A percentile compares a stretch with the other conserved stretches of the same genome.
Evolutionary conservation across 345 rosid genomes (phyloP).

Genomic region (Boechera divaricarpa): DNA sequence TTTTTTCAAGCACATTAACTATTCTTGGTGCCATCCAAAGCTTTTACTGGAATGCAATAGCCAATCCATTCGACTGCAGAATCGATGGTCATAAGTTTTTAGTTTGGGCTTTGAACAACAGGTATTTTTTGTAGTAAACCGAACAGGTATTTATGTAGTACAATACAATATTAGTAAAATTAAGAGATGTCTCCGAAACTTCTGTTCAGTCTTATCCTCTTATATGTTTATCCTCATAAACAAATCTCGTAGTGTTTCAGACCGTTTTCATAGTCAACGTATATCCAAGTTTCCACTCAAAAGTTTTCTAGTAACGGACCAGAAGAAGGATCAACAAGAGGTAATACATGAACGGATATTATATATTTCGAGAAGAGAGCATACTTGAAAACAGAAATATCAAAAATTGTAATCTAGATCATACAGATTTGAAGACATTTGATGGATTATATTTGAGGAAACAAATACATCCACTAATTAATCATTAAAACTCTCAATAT

Average conservation of each 20-base stretch:
- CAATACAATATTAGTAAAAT: not conserved
- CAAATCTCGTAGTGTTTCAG: not conserved
- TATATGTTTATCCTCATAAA: not conserved
- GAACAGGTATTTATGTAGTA: not conserved
- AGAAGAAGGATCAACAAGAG: not conserved
- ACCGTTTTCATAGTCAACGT: slow-evolving; percentile 19
- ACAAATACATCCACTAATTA: slow-evolving; percentile 19
- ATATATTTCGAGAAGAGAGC: not conserved
- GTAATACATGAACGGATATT: not conserved
- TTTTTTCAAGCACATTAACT: slow-evolving; percentile 22
- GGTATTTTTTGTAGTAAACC: not conserved
- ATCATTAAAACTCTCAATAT: slow-evolving; percentile 7
- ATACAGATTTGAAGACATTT: not conserved
- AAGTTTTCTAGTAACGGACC: not conserved
- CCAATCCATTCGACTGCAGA: slow-evolving; percentile 14
- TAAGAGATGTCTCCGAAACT: not conserved
- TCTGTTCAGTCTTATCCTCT: slow-evolving; percentile 11
- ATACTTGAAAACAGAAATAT: not conserved
- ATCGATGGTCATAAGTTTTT: not conserved
- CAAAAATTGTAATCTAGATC: not conserved
- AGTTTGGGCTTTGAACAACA: slow-evolving; percentile 8
- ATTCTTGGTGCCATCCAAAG: not conserved
- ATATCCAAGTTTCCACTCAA: not conserved
- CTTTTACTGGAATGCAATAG: not conserved
- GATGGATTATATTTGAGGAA: not conserved